These are phyloP conservation scores for Penicillium sp. DNA, from an alignment of 2,329 filamentous ascomycete species.

Conservation along the genomic window DNA sequence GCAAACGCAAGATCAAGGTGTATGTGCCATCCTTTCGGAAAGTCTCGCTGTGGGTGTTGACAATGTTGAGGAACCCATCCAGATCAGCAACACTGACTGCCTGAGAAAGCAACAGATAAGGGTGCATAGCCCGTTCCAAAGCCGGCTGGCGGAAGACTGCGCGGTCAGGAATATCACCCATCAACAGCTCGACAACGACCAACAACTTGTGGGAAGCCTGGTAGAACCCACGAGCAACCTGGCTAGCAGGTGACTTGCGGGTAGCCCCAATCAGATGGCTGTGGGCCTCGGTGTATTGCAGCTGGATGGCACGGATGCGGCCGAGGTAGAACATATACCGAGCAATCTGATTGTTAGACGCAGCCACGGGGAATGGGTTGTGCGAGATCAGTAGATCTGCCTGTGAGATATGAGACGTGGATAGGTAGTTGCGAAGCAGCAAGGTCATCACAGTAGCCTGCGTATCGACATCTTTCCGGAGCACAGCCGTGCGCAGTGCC, in stretches of 20 bases:
- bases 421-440: conserved; percentile 90
- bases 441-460: conserved; percentile 94
- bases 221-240: conserved; percentile 88
- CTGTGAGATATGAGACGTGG: conserved; percentile 94
- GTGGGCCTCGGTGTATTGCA: conserved; percentile 95
- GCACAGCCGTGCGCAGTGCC: conserved; percentile 88
- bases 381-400: conserved; percentile 94
- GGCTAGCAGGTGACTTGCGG: conserved; percentile 87
- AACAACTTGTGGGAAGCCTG: conserved; percentile 96
- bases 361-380: conserved; percentile 89
- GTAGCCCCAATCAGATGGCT: conserved; percentile 91
- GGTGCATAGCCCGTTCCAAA: conserved; percentile 82
- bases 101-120: conserved; percentile 91
- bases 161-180: conserved; percentile 97
- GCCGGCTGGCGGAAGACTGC: conserved; percentile 87
- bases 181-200: conserved; percentile 91
- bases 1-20: conserved; percentile 87
- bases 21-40: conserved; percentile 96
- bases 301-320: conserved; percentile 91
- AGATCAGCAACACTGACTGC: conserved; percentile 95
- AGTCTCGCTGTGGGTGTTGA: conserved; percentile 74
- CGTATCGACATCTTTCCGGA: conserved; percentile 96
- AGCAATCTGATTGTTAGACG: conserved; percentile 96
- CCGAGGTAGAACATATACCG: conserved; percentile 97
- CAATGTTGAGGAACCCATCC: conserved; percentile 85